These are phyloP conservation scores for Globisporangium acanthophoron DNA, from an alignment of 352 stramenopile species.

Conservation along the genomic window DNA sequence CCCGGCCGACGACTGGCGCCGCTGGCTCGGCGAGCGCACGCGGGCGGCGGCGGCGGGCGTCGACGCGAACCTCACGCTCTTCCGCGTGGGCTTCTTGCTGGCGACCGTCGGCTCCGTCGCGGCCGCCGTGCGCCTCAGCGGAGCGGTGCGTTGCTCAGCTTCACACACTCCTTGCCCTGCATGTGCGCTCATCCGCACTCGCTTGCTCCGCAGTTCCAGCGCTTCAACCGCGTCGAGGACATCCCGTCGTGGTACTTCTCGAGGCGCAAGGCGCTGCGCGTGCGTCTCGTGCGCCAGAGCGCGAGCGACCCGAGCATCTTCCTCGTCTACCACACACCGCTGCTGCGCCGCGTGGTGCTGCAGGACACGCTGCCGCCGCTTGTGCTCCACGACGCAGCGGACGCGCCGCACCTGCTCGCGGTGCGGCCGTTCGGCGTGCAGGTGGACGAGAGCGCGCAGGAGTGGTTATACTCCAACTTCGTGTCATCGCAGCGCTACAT, in stretches of 20 bases:
- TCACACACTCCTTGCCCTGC: not conserved
- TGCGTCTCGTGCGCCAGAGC: conserved; percentile 65
- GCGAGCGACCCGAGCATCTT: conserved; percentile 63
- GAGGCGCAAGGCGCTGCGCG: conserved; percentile 63
- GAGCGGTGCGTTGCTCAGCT: conserved; percentile 25
- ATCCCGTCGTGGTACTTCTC: conserved; percentile 61
- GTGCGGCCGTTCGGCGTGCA: conserved; percentile 68
- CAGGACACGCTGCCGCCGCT: conserved; percentile 50
- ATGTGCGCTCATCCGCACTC: not conserved
- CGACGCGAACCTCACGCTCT: conserved; percentile 62
- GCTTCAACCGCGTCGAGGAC: conserved; percentile 48
- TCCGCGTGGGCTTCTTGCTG: conserved; percentile 50
- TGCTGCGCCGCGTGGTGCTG: conserved; percentile 49
- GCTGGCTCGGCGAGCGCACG: conserved; percentile 26
- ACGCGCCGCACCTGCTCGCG: conserved; percentile 27
- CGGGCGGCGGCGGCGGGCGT: conserved; percentile 41
- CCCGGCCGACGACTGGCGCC: conserved; percentile 12
- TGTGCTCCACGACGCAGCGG: conserved; percentile 8
- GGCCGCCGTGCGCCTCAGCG: conserved; percentile 45
- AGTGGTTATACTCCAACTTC: conserved; percentile 64
- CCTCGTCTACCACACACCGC: conserved; percentile 80
- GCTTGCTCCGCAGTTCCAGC: conserved; percentile 25
- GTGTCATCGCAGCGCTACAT: conserved; percentile 61
- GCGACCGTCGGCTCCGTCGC: conserved; percentile 36
- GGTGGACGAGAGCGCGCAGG: conserved; percentile 61